Evolutionary conservation across 306 rosid genomes (phyloP), one percentile per base, ranked within the genome.

Genomic region (Fragaria iinumae): DNA sequence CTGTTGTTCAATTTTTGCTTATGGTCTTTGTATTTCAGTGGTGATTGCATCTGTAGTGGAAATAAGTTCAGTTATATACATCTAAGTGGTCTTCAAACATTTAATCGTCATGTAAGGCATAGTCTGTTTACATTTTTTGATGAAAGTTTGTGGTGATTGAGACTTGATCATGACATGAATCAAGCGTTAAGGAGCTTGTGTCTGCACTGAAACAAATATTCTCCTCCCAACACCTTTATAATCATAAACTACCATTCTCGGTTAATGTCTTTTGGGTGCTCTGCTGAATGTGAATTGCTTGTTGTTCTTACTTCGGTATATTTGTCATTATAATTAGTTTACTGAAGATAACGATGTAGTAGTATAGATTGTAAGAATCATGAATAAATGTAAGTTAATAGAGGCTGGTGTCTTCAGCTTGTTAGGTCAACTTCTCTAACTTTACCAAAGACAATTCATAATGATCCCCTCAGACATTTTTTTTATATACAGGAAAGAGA

Each of bases 401-500:
- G 43, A 69, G 59, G 75, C 18, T 49, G 47, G 13, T 52, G 45
- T 18, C 36, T 81, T 69, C 38, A 27, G 14, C 68, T 25, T 50
- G 8, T 43, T 27, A 50, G 21, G 29, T 76, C 25, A 1, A 50
- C 10, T 53, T 7, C 48, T 52, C 75, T 77, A 65, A 55, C n/a
- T 64, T 62, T 10, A 20, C 62, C 38, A 36, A 2, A 9, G 39
- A 64, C 16, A 18, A 14, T 38, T 53, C 71, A 52, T 67, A 45
- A 72, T 71, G 56, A 36, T 80, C 13, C 62, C 43, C 36, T 52
- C 60, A 69, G 44, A 80, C 71, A 23, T n/a, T 44, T 5, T 1
- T 39, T 7, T 69, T 21, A 48, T 44, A 59, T 84, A 78, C 89
- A 95, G 97, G 91, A 90, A 95, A 79, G 97, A 95, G 83, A 90